phyloP scores from a whole-genome alignment of 2,329 filamentous ascomycete genomes.

The Xylaria sp. region DNA sequence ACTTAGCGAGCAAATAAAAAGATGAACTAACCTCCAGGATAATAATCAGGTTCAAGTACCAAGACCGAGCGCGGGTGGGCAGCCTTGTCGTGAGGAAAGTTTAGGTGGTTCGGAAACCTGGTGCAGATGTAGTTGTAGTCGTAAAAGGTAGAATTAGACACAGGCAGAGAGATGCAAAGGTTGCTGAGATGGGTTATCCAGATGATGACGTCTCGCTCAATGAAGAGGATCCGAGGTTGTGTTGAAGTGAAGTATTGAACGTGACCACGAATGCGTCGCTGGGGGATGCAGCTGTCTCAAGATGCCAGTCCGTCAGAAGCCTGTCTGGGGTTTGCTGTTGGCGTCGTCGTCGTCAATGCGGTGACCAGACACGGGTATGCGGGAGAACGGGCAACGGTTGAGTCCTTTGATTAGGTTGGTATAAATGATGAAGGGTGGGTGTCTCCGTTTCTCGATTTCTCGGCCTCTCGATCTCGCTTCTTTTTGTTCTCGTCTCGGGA shows the following conservation, averaged over 20 bases:
- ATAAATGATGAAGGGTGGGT: not conserved
- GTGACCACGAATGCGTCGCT: slow-evolving; percentile 41
- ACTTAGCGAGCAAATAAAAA: not conserved
- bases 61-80: not conserved
- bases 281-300: slow-evolving; percentile 32
- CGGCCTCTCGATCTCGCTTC: slow-evolving; percentile 9
- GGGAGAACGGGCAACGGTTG: not conserved
- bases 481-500: slow-evolving; percentile 25
- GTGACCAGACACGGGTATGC: slow-evolving; percentile 13
- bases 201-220: slow-evolving; percentile 42
- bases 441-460: slow-evolving; percentile 14
- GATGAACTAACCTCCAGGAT: not conserved
- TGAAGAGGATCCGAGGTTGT: slow-evolving; percentile 42
- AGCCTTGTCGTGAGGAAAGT: not conserved
- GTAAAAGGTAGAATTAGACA: not conserved
- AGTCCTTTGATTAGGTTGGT: not conserved
- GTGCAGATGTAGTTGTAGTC: not conserved
- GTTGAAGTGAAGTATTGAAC: slow-evolving; percentile 16
- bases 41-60: not conserved
- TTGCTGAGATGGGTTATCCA: slow-evolving; percentile 35
- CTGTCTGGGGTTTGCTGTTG: slow-evolving; percentile 2
- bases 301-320: slow-evolving; percentile 16
- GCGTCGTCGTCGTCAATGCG: not conserved
- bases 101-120: not conserved
- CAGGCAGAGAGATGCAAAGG: not conserved